Percentiles rank a stretch among this genome's conserved stretches.
Conservation (phyloP, 495 filamentous ascomycete species). For the Parathielavia hyrcaniae region DNA sequence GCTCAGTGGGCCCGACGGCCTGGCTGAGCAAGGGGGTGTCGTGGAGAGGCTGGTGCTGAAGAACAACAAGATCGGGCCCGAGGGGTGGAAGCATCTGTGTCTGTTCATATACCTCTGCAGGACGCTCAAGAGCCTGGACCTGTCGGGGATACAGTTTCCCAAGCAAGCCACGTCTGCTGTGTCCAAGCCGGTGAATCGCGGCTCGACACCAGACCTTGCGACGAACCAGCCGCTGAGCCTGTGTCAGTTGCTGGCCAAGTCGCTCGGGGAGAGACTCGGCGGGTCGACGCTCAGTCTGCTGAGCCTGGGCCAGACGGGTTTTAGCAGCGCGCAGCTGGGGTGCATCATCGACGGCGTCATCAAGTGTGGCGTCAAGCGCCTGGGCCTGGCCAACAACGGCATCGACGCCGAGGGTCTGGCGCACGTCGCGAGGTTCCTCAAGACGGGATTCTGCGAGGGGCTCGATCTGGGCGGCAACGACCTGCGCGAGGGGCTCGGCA, state of each 20-base stretch:
- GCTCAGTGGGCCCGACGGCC: constrained; percentile 27
- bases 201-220: constrained; percentile 3
- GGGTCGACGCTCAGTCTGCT: constrained; percentile 75
- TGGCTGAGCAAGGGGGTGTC: constrained; percentile 52
- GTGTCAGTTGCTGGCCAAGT: constrained; percentile 56
- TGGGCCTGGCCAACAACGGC: constrained; percentile 76
- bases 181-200: constrained; percentile 1
- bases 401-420: constrained; percentile 66
- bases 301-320: constrained; percentile 70
- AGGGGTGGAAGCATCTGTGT: constrained; percentile 88
- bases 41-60: constrained; percentile 88
- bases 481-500: constrained; percentile 57
- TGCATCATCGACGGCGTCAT: constrained; percentile 68
- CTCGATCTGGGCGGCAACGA: constrained; percentile 94
- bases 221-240: constrained; percentile 26
- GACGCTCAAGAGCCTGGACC: constrained; percentile 76
- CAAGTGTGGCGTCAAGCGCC: constrained; percentile 64
- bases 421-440: constrained; percentile 69
- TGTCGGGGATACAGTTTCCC: constrained; percentile 83
- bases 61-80: constrained; percentile 76
- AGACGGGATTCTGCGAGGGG: constrained; percentile 71
- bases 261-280: constrained; percentile 67
- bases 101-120: constrained; percentile 85
- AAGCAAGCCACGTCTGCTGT: constrained; percentile 20
- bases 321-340: constrained; percentile 62